Conservation (phyloP, 2,329 filamentous ascomycete genomes). For the Phyllosticta paracitricarpa region DNA sequence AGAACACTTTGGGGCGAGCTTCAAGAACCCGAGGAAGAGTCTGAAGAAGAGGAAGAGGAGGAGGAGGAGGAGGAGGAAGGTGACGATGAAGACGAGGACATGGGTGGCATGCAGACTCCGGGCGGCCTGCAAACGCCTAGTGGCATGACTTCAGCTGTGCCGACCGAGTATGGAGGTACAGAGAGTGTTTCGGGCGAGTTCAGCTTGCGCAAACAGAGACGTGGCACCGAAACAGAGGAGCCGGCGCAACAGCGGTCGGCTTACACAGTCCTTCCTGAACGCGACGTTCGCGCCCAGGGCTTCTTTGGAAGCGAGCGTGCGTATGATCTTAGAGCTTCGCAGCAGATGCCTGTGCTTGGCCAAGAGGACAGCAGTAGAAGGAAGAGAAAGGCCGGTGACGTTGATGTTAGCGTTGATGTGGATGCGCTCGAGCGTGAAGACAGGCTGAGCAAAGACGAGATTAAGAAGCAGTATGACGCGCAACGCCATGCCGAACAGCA, state of each 20-base stretch:
- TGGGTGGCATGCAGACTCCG: slow-evolving; percentile 37
- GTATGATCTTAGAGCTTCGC: slow-evolving; percentile 67
- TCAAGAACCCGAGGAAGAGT: slow-evolving; percentile 52
- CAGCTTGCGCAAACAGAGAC: slow-evolving; percentile 76
- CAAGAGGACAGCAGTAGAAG: slow-evolving; percentile 67
- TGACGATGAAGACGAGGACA: slow-evolving; percentile 53
- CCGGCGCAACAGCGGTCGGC: slow-evolving; percentile 63
- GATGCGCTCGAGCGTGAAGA: slow-evolving; percentile 67
- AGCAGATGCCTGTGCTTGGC: slow-evolving; percentile 61
- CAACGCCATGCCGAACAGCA: slow-evolving; percentile 52
- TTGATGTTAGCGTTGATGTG: slow-evolving; percentile 84
- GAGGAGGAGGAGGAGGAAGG: slow-evolving; percentile 70
- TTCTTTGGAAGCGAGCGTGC: slow-evolving; percentile 95
- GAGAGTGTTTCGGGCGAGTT: slow-evolving; percentile 78
- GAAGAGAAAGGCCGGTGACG: slow-evolving; percentile 85
- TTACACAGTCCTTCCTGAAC: slow-evolving; percentile 84
- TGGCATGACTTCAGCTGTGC: slow-evolving; percentile 69
- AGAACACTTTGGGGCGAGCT: slow-evolving; percentile 87
- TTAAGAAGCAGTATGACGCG: slow-evolving; percentile 70
- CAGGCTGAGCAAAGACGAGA: slow-evolving; percentile 73
- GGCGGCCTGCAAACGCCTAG: slow-evolving; percentile 74
- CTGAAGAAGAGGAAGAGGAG: slow-evolving; percentile 48
- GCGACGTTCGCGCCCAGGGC: slow-evolving; percentile 72
- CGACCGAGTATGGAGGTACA: slow-evolving; percentile 66
- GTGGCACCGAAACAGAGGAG: slow-evolving; percentile 83